A percentile compares a stretch with the other conserved stretches of the same genome.
phyloP scores from a whole-genome alignment of 208 protist genomes.

The Leishmania amazonensis region DNA sequence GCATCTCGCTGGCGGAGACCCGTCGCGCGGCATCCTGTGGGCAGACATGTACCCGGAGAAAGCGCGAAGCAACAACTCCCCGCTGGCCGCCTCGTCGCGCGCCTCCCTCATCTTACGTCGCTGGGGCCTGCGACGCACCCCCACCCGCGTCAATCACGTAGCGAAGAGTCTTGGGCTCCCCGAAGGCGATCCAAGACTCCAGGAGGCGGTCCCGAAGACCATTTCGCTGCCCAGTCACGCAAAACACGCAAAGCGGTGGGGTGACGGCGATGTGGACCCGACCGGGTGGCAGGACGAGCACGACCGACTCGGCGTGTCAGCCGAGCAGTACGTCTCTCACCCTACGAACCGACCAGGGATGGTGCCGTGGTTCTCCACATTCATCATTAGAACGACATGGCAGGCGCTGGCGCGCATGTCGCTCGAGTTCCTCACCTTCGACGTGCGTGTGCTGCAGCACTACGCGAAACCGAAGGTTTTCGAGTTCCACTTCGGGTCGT shows the following conservation, averaged over 20 bases:
- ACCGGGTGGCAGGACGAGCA: conserved; percentile 26
- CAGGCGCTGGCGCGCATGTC: conserved; percentile 49
- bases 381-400: conserved; percentile 68
- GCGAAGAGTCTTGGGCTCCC: conserved; percentile 15
- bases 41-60: conserved; percentile 52
- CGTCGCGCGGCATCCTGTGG: conserved; percentile 77
- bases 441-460: conserved; percentile 61
- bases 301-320: conserved; percentile 7
- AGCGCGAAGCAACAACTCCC: not conserved
- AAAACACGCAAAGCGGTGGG: not conserved
- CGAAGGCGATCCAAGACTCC: conserved; percentile 19
- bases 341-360: conserved; percentile 72
- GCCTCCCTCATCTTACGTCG: conserved; percentile 9
- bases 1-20: conserved; percentile 48
- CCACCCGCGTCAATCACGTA: not conserved
- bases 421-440: conserved; percentile 82
- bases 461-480: conserved; percentile 62
- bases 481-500: conserved; percentile 39
- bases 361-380: conserved; percentile 87
- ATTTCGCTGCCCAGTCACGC: conserved; percentile 2
- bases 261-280: not conserved
- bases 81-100: not conserved
- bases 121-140: conserved; percentile 5
- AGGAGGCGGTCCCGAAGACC: conserved; percentile 13
- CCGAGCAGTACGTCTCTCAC: conserved; percentile 26